Base-by-base conservation (phyloP, 805 yeast genomes). In the Wickerhamiella nectarea region DNA sequence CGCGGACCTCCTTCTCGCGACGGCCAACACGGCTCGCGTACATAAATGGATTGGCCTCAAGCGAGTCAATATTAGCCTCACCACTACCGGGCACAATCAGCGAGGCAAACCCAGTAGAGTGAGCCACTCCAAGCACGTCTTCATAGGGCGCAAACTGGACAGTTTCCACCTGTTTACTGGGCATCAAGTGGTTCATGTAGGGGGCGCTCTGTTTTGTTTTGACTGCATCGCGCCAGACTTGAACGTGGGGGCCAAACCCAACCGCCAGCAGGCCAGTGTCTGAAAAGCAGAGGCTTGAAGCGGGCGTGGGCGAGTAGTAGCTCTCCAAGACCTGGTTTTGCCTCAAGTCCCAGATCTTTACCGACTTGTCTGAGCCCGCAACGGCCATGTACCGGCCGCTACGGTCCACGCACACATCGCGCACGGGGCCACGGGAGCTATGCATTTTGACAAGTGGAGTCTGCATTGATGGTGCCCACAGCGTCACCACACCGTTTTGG, bases 181-280 rank as follows among this genome's bases (percentile, higher is more conserved):
- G 80, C 33, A 82, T 65, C 55, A 85, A 62, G 60, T 91, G 95
- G 50, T 78, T 78, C 96, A 91, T 86, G 57, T 91, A 91, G 24
- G 97, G 96, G 2, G 81, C 72, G 11, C 74, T 69, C 56, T 85
- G 95, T 57, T 74, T 80, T 45, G 72, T 78, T 50, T 81, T 71
- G 10, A 75, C 74, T 6, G 31, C 31, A 60, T 87, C 94, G 58
- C 89, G 87, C 96, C 97, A 91, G 2, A 91, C 69, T 1, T 93
- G 84, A 3, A 89, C 80, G 62, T 87, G 95, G 0, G 96, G 87
- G 6, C 96, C 96, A 84, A 95, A 84, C 3, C 93, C 80, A n/a
- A 84, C 85, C 1, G 91, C 76, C 26, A 91, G 61, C 17, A 91
- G 66, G 1, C 95, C 96, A 1, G 83, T 71, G 60, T 89, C 97